Evolutionary conservation across 345 rosid genomes (phyloP).

Genomic region (Eucalyptus tenuipes): DNA sequence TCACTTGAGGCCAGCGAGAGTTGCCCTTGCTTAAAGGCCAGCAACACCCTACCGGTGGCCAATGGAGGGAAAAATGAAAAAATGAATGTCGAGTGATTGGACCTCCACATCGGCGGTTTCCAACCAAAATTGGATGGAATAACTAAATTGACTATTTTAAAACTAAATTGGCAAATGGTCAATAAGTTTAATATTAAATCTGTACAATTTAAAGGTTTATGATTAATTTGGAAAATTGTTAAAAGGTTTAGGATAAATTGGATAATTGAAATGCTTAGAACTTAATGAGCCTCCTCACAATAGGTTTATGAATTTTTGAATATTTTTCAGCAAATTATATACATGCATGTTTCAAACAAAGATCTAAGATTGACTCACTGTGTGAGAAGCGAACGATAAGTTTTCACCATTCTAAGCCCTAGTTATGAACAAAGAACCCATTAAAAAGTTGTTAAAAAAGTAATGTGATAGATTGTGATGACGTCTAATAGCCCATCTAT

Average conservation of each 20-base stretch:
- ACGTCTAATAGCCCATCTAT: neutral
- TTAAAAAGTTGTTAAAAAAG: too few relatives aligned
- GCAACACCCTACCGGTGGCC: rapidly evolving
- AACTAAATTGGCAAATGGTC: too few relatives aligned
- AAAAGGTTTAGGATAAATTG: too few relatives aligned
- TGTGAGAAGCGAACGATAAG: neutral
- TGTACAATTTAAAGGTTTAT: too few relatives aligned
- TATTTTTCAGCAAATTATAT: too few relatives aligned
- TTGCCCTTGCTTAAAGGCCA: neutral
- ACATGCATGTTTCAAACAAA: neutral
- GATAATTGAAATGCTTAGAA: too few relatives aligned
- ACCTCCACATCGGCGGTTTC: rapidly evolving
- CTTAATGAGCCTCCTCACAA: neutral
- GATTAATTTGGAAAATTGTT: too few relatives aligned
- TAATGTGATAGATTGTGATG: neutral
- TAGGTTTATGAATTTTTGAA: neutral
- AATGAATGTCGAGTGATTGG: too few relatives aligned
- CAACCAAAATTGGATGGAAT: too few relatives aligned
- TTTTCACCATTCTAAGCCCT: neutral
- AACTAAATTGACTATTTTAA: too few relatives aligned
- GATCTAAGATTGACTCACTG: neutral
- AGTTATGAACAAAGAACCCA: neutral
- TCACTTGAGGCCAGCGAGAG: rapidly evolving
- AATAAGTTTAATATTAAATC: too few relatives aligned
- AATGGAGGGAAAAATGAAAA: neutral